A percentile compares a stretch with the other conserved stretches of the same genome.
These are phyloP conservation scores for Pelomyxa schiedti DNA, from an alignment of 78 protist genomes.

Conservation along the genomic window DNA sequence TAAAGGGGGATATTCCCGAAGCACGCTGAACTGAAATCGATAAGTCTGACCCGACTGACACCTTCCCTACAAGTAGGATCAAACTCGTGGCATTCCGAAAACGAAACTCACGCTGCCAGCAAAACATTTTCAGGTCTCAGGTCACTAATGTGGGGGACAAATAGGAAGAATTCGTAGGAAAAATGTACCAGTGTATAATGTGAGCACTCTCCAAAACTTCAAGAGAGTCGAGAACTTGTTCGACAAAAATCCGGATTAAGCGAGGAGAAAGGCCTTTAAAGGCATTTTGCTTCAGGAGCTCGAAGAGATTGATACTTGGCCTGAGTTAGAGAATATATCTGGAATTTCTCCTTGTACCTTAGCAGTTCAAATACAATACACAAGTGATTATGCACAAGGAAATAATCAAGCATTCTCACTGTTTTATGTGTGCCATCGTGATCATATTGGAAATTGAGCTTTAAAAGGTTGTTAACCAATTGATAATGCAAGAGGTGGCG, in stretches of 20 bases:
- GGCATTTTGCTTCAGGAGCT: slow-evolving; percentile 63
- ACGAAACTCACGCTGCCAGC: not conserved
- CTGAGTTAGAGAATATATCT: too few relatives aligned
- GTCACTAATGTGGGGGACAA: too few relatives aligned
- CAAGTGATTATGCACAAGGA: slow-evolving; percentile 66
- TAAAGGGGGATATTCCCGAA: slow-evolving; percentile 48
- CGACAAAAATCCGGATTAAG: slow-evolving; percentile 65
- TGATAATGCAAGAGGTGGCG: too few relatives aligned
- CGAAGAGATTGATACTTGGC: slow-evolving; percentile 74
- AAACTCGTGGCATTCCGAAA: too few relatives aligned
- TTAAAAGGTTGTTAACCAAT: too few relatives aligned
- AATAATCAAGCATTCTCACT: slow-evolving; percentile 67
- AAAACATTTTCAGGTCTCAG: slow-evolving; percentile 62
- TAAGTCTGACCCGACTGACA: slow-evolving; percentile 60
- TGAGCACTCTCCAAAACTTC: slow-evolving; percentile 38
- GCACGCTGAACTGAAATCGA: slow-evolving; percentile 86
- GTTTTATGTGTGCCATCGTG: slow-evolving; percentile 36
- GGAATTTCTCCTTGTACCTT: too few relatives aligned
- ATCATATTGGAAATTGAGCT: slow-evolving; percentile 36
- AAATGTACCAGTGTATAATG: slow-evolving; percentile 91
- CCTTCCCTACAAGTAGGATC: too few relatives aligned
- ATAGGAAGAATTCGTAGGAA: too few relatives aligned
- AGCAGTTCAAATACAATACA: slow-evolving; percentile 86
- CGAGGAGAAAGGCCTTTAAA: slow-evolving; percentile 71
- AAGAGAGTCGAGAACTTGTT: slow-evolving; percentile 64